A percentile compares a stretch with the other conserved stretches of the same genome.
These are phyloP conservation scores for Cylindrotheca fusiformis DNA, from an alignment of 108 stramenopile genomes.

Conservation along the genomic window DNA sequence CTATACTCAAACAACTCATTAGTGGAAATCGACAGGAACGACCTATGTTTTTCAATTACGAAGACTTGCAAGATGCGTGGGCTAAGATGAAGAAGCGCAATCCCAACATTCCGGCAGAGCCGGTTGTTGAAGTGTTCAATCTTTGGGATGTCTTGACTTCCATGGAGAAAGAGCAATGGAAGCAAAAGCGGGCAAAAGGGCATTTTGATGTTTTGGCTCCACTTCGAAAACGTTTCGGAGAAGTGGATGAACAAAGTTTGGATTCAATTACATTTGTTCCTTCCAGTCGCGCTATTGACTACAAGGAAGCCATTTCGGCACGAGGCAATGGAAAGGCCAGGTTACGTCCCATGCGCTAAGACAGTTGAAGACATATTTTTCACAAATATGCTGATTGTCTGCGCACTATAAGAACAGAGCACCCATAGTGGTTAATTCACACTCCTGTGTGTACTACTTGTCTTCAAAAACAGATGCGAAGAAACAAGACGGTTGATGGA, in stretches of 20 bases:
- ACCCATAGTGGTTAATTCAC: no score
- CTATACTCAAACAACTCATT: slow-evolving; percentile 34
- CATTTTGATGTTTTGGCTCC: not conserved
- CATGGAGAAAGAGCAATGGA: slow-evolving; percentile 49
- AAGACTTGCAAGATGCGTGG: slow-evolving; percentile 79
- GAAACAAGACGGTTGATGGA: no score
- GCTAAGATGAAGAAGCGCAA: slow-evolving; percentile 37
- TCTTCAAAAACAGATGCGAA: no score
- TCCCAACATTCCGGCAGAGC: slow-evolving; percentile 50
- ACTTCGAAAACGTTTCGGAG: slow-evolving; percentile 7
- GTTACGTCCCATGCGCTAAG: slow-evolving; percentile 69
- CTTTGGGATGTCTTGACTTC: slow-evolving; percentile 74
- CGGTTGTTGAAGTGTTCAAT: slow-evolving; percentile 78
- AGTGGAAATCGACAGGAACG: slow-evolving; percentile 40
- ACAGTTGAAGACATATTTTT: no score
- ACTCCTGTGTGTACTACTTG: no score
- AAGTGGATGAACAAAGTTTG: slow-evolving; percentile 19
- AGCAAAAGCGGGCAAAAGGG: not conserved
- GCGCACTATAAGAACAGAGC: no score
- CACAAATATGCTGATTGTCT: no score
- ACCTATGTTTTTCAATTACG: slow-evolving; percentile 82
- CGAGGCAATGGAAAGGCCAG: slow-evolving; percentile 71
- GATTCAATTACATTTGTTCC: slow-evolving; percentile 62
- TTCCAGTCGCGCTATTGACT: slow-evolving; percentile 52
- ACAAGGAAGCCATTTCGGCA: slow-evolving; percentile 64